Base-by-base conservation (phyloP, 352 stramenopile genomes). In the Globisporangium echinulatum region DNA sequence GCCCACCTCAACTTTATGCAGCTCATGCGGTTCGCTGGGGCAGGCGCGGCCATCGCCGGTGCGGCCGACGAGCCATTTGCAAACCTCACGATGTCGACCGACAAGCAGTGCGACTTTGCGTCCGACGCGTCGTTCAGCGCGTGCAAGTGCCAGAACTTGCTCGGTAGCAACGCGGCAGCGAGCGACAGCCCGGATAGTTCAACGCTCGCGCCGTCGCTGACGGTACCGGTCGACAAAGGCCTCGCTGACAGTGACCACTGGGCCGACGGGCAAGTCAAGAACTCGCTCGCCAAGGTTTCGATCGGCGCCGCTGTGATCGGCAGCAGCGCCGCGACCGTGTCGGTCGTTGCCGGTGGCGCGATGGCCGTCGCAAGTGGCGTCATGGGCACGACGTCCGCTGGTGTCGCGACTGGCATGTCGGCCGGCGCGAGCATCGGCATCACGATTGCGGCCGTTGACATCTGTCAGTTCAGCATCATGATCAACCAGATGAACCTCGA, bases 401-500 rank as follows among this genome's bases (percentile, higher is more conserved):
- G 79, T 69, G 77, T 88, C 38, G 77, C 77, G 0, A 75, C 73
- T 4, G 74, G 77, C 54, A 70, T 87, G 8, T 85, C 74, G 37
- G 76, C 80, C 2, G 75, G 72, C 15, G 80, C 82, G 17, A 85
- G 76, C 63, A 68, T 87, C n/a, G 74, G 80, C 7, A 75, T 89
- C 38, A 83, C 77, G 17, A 79, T 90, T 64, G 79, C 80, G 19
- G 79, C 80, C 0, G 74, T 90, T 40, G 82, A 92, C 38, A 70
- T 92, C 36, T 92, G 82, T 56, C 82, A 92, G 68, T 92, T 92
- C 59, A 77, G 77, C 9, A 77, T 92, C 56, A 92, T 92, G 82
- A 71, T 92, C 38, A 92, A 84, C 69, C 82, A 92, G 59, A 86
- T 92, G 77, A 92, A 92, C 67, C 64, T 92, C 19, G 79, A 92